Conservation (phyloP, 805 yeast genomes). For the Pichia pseudocactophila region DNA sequence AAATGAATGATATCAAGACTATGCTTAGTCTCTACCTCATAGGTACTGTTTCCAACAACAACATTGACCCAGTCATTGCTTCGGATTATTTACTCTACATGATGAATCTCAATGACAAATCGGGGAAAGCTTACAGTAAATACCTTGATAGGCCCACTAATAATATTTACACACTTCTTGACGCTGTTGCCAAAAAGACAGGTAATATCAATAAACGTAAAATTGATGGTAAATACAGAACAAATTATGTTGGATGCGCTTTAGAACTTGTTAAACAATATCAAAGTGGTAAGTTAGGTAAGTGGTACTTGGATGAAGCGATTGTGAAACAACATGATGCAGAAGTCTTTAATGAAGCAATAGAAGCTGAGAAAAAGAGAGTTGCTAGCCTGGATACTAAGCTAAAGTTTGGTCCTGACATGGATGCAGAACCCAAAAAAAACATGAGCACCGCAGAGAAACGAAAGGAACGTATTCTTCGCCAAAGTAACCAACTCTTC, state of each 20-base stretch:
- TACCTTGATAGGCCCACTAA: slow-evolving; percentile 63
- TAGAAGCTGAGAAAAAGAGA: slow-evolving; percentile 12
- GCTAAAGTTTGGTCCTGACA: neutral
- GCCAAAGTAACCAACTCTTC: slow-evolving; percentile 5
- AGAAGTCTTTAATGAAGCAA: slow-evolving; percentile 8
- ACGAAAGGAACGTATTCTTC: neutral
- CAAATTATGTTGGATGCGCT: slow-evolving; percentile 54
- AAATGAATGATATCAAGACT: slow-evolving; percentile 50
- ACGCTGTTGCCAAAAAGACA: slow-evolving; percentile 36
- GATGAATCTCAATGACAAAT: slow-evolving; percentile 53
- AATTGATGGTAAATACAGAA: slow-evolving; percentile 24
- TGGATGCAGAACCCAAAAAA: neutral
- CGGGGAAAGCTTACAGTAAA: slow-evolving; percentile 35
- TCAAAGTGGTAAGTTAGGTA: slow-evolving; percentile 44
- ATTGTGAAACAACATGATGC: slow-evolving; percentile 3
- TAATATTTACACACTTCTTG: slow-evolving; percentile 48
- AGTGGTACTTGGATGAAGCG: slow-evolving; percentile 23
- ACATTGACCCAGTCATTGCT: slow-evolving; percentile 70
- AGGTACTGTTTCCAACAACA: slow-evolving; percentile 56
- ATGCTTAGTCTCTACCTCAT: slow-evolving; percentile 69
- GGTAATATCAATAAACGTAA: slow-evolving; percentile 17
- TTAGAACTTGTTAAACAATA: slow-evolving; percentile 52
- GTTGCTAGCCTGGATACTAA: slow-evolving; percentile 6
- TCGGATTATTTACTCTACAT: slow-evolving; percentile 78
- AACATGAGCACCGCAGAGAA: neutral